Evolutionary conservation across 495 filamentous ascomycete species (phyloP).

Genomic region (Penicillium flavigenum): DNA sequence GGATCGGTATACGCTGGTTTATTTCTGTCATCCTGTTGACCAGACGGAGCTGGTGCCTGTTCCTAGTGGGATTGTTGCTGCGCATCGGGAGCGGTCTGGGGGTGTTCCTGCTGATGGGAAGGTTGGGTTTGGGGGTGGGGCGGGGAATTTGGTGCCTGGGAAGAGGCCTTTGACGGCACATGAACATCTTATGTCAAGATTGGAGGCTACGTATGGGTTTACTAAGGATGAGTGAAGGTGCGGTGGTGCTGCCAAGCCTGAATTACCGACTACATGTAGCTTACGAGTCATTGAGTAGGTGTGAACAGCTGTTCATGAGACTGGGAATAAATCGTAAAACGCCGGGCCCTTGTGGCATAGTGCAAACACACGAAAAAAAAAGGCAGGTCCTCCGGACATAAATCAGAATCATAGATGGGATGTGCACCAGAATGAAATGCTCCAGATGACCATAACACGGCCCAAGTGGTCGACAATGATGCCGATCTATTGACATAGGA

Average conservation of each 20-base stretch:
- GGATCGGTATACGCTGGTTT: slow-evolving; percentile 86
- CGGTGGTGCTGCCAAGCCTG: background rate
- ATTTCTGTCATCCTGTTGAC: slow-evolving; percentile 86
- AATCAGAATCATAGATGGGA: slow-evolving; percentile 23
- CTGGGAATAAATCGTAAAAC: slow-evolving; percentile 12
- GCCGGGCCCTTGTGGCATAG: slow-evolving; percentile 14
- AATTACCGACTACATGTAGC: background rate
- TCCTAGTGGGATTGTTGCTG: slow-evolving; percentile 62
- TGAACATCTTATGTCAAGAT: slow-evolving; percentile 74
- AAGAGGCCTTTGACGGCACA: slow-evolving; percentile 71
- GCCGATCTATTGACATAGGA: slow-evolving; percentile 35
- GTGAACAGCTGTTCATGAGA: slow-evolving; percentile 13
- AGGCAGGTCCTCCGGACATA: slow-evolving; percentile 15
- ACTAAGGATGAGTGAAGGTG: slow-evolving; percentile 25
- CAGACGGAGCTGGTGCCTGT: slow-evolving; percentile 68
- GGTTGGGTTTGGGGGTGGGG: slow-evolving; percentile 46
- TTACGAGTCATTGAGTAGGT: background rate
- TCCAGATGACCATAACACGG: slow-evolving; percentile 15
- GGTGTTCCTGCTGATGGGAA: slow-evolving; percentile 15
- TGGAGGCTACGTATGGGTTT: slow-evolving; percentile 73
- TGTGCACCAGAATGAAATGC: slow-evolving; percentile 21
- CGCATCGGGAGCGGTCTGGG: slow-evolving; percentile 35
- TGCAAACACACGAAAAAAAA: slow-evolving; percentile 5
- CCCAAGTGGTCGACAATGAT: slow-evolving; percentile 15
- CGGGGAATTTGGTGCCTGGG: slow-evolving; percentile 43